A percentile compares a stretch with the other conserved stretches of the same genome.
Evolutionary conservation across 2,329 filamentous ascomycete species (phyloP).

Genomic region (Tolypocladium cylindrosporum): DNA sequence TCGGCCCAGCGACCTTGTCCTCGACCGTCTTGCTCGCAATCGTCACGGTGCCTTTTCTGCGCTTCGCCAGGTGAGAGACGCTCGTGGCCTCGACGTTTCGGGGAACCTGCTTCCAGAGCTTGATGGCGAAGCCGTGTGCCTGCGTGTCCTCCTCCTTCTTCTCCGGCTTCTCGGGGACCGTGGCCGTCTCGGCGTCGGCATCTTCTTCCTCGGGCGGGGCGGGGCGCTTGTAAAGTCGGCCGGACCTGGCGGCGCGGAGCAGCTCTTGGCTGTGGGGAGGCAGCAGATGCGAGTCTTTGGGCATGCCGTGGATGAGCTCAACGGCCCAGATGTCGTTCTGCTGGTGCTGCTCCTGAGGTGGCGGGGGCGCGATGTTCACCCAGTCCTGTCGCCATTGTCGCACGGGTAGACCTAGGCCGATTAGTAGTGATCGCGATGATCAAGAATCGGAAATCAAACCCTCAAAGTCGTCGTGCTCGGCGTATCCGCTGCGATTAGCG

Average conservation of each 20-base stretch:
- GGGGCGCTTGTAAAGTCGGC: conserved; percentile 64
- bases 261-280: conserved; percentile 74
- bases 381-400: conserved; percentile 77
- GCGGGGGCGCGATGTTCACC: conserved; percentile 57
- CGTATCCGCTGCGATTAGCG: conserved; percentile 44
- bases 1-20: conserved; percentile 38
- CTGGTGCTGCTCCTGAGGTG: conserved; percentile 51
- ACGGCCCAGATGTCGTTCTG: conserved; percentile 60
- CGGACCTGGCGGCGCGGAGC: conserved; percentile 69
- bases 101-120: conserved; percentile 52
- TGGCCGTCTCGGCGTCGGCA: conserved; percentile 33
- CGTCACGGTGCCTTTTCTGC: conserved; percentile 50
- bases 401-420: conserved; percentile 64
- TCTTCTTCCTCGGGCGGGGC: conserved; percentile 52
- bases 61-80: conserved; percentile 48
- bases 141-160: conserved; percentile 55
- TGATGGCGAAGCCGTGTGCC: conserved; percentile 42
- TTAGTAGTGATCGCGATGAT: conserved; percentile 9
- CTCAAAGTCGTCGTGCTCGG: conserved; percentile 54
- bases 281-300: conserved; percentile 71
- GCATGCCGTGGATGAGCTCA: conserved; percentile 72
- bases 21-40: conserved; percentile 41
- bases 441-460: conserved; percentile 20
- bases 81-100: conserved; percentile 44
- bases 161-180: conserved; percentile 38